Percentiles rank a stretch among this genome's conserved stretches.
Evolutionary conservation across 75 land plant species (phyloP).

Genomic region (Isoetes taiwanensis): DNA sequence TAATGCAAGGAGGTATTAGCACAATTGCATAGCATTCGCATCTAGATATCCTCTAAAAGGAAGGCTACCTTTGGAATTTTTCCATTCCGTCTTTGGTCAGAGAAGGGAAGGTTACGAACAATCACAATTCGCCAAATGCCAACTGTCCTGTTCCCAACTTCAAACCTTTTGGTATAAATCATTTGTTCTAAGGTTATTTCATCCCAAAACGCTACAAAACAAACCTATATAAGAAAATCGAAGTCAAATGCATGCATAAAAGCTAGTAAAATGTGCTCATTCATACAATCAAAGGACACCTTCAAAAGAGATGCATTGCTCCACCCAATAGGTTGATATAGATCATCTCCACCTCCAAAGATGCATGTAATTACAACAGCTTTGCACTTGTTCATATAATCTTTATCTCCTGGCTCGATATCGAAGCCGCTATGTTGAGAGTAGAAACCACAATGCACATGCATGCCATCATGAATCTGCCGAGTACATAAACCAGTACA

Average conservation of each 20-base stretch:
- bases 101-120: constrained; percentile 75
- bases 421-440: constrained; percentile 64
- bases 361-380: constrained; percentile 85
- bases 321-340: constrained; percentile 96
- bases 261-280: background rate
- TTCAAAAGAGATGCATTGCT: constrained; percentile 49
- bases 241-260: background rate
- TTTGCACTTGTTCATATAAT: constrained; percentile 52
- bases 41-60: background rate
- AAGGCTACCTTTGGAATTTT: constrained; percentile 87
- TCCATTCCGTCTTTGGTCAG: constrained; percentile 87
- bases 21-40: background rate
- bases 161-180: constrained; percentile 42
- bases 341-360: constrained; percentile 99
- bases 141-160: constrained; percentile 38
- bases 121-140: constrained; percentile 86
- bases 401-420: constrained; percentile 62
- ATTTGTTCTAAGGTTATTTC: constrained; percentile 59
- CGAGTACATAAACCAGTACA: background rate
- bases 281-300: constrained; percentile 15
- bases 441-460: constrained; percentile 82
- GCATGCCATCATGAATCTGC: constrained; percentile 52
- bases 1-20: background rate
- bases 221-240: constrained; percentile 38
- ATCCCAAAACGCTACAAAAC: constrained; percentile 99